phyloP scores from a whole-genome alignment of 768 basidiomycete genomes.

The Astraeus odoratus region DNA sequence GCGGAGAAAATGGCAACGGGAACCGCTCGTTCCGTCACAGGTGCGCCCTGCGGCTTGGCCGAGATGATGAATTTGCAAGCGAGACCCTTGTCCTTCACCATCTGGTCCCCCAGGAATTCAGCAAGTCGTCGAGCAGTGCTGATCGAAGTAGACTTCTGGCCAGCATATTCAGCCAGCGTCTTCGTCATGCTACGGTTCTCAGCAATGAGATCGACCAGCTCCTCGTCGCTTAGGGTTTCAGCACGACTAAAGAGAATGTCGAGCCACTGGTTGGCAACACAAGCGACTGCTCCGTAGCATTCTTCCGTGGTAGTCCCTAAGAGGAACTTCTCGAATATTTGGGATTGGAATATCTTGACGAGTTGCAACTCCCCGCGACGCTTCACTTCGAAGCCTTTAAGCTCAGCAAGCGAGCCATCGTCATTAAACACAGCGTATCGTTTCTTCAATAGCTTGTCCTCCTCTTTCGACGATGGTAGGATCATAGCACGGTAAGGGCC shows the following conservation, averaged over 20 bases:
- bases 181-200: constrained; percentile 98
- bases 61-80: constrained; percentile 99
- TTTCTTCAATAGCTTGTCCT: constrained; percentile 97
- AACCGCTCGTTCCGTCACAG: constrained; percentile 94
- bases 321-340: constrained; percentile 96
- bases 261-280: constrained; percentile 94
- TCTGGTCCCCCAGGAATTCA: constrained; percentile 94
- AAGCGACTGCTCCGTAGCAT: constrained; percentile 90
- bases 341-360: constrained; percentile 99
- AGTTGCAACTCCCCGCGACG: constrained; percentile 95
- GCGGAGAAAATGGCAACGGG: constrained; percentile 98
- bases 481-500: constrained; percentile 99
- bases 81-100: constrained; percentile 99
- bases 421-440: constrained; percentile 99
- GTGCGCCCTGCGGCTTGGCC: constrained; percentile 83
- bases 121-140: constrained; percentile 92
- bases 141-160: constrained; percentile 97
- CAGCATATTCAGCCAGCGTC: constrained; percentile 92
- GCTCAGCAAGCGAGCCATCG: constrained; percentile 93
- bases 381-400: constrained; percentile 99
- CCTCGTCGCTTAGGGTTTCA: constrained; percentile 80
- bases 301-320: constrained; percentile 90
- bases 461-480: constrained; percentile 96
- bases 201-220: constrained; percentile 95
- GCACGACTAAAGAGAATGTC: constrained; percentile 89